Evolutionary conservation across 352 stramenopile genomes (phyloP).

Genomic region (Thraustotheca clavata): DNA sequence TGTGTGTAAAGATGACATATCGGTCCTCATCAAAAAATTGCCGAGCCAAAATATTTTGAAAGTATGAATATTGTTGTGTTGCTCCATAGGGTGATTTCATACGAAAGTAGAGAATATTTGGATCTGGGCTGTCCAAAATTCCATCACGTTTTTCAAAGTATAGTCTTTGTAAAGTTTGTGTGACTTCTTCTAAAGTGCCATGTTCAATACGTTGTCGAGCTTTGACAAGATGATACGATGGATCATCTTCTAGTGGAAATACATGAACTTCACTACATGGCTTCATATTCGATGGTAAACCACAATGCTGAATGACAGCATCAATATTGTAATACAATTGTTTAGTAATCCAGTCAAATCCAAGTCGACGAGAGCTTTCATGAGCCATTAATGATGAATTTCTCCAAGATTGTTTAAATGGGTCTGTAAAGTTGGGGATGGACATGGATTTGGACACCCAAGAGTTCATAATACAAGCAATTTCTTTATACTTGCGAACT

Average conservation of each 20-base stretch:
- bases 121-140: neutral
- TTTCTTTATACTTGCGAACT: constrained; percentile 5
- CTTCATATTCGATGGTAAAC: neutral
- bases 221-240: constrained; percentile 17
- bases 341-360: constrained; percentile 19
- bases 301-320: constrained; percentile 10
- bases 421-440: neutral
- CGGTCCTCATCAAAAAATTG: constrained; percentile 16
- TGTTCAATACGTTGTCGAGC: constrained; percentile 15
- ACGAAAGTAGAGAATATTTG: constrained; percentile 19
- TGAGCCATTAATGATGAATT: constrained; percentile 16
- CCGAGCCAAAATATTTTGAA: constrained; percentile 10
- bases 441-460: constrained; percentile 9
- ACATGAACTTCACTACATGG: constrained; percentile 11
- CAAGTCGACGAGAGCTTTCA: constrained; percentile 8
- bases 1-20: constrained; percentile 18
- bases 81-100: constrained; percentile 13
- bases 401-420: constrained; percentile 18
- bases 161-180: neutral
- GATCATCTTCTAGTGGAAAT: constrained; percentile 9
- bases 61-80: constrained; percentile 9
- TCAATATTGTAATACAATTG: constrained; percentile 21
- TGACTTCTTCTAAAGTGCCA: constrained; percentile 10
- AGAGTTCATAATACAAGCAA: constrained; percentile 12
- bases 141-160: constrained; percentile 12